A percentile compares a stretch with the other conserved stretches of the same genome.
phyloP scores from a whole-genome alignment of 306 rosid species.

The Cicer pinnatifidum region DNA sequence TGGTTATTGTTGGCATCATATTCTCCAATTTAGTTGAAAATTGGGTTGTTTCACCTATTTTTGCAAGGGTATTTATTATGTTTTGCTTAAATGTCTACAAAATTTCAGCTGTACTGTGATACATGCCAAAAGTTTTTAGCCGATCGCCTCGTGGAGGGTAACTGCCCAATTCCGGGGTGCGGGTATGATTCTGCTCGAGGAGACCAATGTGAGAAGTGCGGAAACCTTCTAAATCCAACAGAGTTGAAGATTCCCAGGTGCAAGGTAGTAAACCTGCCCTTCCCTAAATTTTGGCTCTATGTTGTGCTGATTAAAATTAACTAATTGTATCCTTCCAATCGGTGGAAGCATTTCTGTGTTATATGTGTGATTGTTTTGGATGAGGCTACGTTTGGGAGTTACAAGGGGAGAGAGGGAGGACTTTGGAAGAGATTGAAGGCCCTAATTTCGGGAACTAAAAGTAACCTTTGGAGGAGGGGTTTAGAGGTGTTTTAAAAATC shows the following conservation, averaged over 20 bases:
- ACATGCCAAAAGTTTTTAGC: slow-evolving; percentile 84
- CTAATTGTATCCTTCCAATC: slow-evolving; percentile 8
- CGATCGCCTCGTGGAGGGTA: slow-evolving; percentile 92
- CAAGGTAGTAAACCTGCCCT: slow-evolving; percentile 61
- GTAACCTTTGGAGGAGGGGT: background rate
- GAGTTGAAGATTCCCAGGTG: slow-evolving; percentile 85
- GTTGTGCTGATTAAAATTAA: slow-evolving; percentile 30
- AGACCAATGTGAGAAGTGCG: slow-evolving; percentile 96
- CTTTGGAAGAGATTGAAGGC: slow-evolving; percentile 4
- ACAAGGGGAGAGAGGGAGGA: background rate
- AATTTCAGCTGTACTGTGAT: slow-evolving; percentile 84
- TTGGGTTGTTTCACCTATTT: slow-evolving; percentile 19
- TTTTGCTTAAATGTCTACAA: slow-evolving; percentile 39
- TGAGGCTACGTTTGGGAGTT: background rate
- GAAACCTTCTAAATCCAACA: slow-evolving; percentile 87
- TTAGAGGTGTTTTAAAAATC: background rate
- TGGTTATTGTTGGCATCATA: background rate
- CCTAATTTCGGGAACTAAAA: background rate
- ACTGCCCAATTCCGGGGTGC: slow-evolving; percentile 77
- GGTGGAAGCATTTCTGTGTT: slow-evolving; percentile 3
- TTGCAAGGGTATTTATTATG: background rate
- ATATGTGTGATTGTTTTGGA: background rate
- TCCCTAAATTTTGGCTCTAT: background rate
- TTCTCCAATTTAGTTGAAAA: slow-evolving; percentile 24
- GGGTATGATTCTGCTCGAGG: slow-evolving; percentile 93